phyloP scores from a whole-genome alignment of 1,284 basidiomycete genomes.

The Tausonia pullulans region DNA sequence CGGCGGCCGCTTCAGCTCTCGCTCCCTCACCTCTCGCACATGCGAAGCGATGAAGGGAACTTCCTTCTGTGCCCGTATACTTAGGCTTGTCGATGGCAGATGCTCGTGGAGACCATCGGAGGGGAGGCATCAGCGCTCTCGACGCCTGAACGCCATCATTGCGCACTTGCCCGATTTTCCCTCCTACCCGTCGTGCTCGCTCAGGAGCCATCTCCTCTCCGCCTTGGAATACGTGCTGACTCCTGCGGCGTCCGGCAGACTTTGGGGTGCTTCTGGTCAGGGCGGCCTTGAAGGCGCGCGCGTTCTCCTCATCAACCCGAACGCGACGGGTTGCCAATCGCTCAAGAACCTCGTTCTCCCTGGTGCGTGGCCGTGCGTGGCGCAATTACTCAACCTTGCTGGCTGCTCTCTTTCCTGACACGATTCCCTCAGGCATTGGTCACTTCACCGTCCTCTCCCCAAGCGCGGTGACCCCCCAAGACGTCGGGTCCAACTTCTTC shows the following conservation, averaged over 20 bases:
- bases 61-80: background rate
- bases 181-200: background rate
- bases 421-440: slow-evolving; percentile 49
- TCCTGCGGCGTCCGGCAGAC: slow-evolving; percentile 37
- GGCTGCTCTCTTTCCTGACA: background rate
- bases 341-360: slow-evolving; percentile 94
- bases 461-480: slow-evolving; percentile 50
- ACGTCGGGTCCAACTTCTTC: slow-evolving; percentile 95
- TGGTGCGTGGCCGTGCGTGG: slow-evolving; percentile 33
- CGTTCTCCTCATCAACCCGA: slow-evolving; percentile 67
- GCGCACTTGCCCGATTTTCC: background rate
- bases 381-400: background rate
- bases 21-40: background rate
- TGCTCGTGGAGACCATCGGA: background rate
- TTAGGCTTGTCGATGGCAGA: background rate
- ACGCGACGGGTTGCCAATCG: slow-evolving; percentile 70
- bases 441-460: slow-evolving; percentile 79
- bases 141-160: slow-evolving; percentile 1
- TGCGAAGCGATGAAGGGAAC: background rate
- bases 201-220: too few species aligned
- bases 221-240: too few species aligned
- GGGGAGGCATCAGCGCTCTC: background rate
- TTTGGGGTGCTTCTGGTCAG: slow-evolving; percentile 94
- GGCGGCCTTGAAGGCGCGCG: slow-evolving; percentile 75
- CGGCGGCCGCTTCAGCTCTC: background rate